phyloP scores from a whole-genome alignment of 495 filamentous ascomycete species.

The Penicillium waksmanii region DNA sequence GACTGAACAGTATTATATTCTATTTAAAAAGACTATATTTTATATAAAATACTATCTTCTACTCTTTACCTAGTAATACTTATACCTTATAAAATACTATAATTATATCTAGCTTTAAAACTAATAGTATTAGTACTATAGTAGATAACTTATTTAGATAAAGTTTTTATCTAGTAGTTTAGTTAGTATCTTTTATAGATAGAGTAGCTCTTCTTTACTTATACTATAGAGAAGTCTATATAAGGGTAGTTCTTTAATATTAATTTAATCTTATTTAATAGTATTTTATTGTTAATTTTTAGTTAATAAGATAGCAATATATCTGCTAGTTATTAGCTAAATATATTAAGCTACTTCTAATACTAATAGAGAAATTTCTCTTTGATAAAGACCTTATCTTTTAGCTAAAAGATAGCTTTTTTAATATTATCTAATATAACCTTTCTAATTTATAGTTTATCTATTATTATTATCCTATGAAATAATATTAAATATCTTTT shows the following conservation, averaged over 20 bases:
- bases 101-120: background rate
- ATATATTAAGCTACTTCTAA: background rate
- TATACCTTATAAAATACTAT: too few relatives aligned
- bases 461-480: background rate
- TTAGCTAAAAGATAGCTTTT: background rate
- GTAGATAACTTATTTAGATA: background rate
- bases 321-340: background rate
- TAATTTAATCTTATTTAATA: background rate
- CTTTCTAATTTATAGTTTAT: background rate
- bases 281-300: background rate
- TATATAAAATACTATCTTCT: background rate
- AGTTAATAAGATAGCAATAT: background rate
- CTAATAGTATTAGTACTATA: background rate
- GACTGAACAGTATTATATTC: background rate
- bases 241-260: background rate
- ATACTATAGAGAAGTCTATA: background rate
- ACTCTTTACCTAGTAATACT: background rate
- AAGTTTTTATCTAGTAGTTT: background rate
- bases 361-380: background rate
- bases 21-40: background rate
- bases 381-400: background rate
- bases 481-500: too few relatives aligned
- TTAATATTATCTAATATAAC: background rate
- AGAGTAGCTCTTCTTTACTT: background rate
- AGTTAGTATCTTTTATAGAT: too few relatives aligned